Evolutionary conservation across 208 protist genomes (phyloP).

Genomic region (Crithidia brevicula): DNA sequence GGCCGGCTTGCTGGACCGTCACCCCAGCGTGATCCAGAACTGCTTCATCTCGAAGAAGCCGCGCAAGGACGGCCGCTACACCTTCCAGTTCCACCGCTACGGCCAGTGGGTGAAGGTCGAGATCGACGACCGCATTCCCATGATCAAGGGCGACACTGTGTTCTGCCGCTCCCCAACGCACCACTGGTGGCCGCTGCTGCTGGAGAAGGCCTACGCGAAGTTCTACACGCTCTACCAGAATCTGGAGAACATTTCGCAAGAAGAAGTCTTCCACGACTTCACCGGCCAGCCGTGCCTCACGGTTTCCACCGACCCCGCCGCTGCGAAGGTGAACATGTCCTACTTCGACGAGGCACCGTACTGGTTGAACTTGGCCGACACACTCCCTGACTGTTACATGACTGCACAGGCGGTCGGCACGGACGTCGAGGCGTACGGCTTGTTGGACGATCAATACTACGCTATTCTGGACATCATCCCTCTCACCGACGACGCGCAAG

Average conservation of each 20-base stretch:
- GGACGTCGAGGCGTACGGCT: constrained; percentile 40
- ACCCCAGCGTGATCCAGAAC: constrained; percentile 62
- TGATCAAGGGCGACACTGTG: constrained; percentile 53
- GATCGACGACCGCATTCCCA: constrained; percentile 67
- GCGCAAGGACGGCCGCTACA: constrained; percentile 66
- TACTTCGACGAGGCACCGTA: constrained; percentile 50
- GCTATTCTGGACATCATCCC: constrained; percentile 57
- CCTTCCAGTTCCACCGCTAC: constrained; percentile 71
- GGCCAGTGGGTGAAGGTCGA: constrained; percentile 65
- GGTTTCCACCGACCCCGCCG: constrained; percentile 39
- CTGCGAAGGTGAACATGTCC: constrained; percentile 41
- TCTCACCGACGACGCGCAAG: constrained; percentile 30
- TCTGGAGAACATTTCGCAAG: constrained; percentile 53
- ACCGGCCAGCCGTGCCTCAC: constrained; percentile 57
- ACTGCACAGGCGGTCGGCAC: constrained; percentile 38
- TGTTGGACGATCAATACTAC: constrained; percentile 65
- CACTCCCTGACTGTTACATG: constrained; percentile 25
- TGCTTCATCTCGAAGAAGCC: constrained; percentile 55
- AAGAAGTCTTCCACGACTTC: constrained; percentile 72
- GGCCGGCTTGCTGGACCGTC: constrained; percentile 43
- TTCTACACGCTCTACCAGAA: constrained; percentile 81
- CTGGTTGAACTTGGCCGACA: constrained; percentile 43
- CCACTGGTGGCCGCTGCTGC: constrained; percentile 77
- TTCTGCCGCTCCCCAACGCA: constrained; percentile 68
- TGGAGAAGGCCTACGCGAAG: constrained; percentile 84